Evolutionary conservation across 78 protist genomes (phyloP).

Genomic region (Neovahlkampfia damariscottae): DNA sequence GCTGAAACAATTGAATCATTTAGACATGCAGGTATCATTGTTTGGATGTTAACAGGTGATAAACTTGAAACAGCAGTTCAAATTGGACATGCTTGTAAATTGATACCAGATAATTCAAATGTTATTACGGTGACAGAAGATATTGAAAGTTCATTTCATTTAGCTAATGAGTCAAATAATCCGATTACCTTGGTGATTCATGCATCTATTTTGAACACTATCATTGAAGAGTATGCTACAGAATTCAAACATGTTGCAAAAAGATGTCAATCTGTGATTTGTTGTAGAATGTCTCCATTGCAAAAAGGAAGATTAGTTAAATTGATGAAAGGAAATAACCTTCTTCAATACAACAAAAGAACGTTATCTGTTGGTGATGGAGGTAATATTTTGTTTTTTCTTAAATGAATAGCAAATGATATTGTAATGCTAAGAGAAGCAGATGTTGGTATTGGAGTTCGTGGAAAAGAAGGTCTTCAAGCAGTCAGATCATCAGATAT

Average conservation of each 20-base stretch:
- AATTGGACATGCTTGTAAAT: slow-evolving; percentile 23
- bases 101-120: not conserved
- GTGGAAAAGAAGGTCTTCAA: slow-evolving; percentile 79
- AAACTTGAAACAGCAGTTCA: slow-evolving; percentile 63
- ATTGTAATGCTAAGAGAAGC: slow-evolving; percentile 40
- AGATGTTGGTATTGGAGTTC: slow-evolving; percentile 85
- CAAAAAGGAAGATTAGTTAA: slow-evolving; percentile 48
- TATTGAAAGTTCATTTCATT: slow-evolving; percentile 10
- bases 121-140: not conserved
- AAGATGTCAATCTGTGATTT: slow-evolving; percentile 37
- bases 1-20: slow-evolving; percentile 32
- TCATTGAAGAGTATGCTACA: not conserved
- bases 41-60: slow-evolving; percentile 79
- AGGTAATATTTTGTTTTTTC: too few relatives aligned
- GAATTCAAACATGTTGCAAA: slow-evolving; percentile 35
- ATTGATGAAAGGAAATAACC: slow-evolving; percentile 15
- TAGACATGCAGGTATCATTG: slow-evolving; percentile 31
- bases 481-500: slow-evolving; percentile 73
- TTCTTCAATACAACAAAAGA: not conserved
- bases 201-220: not conserved
- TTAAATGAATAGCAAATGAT: too few relatives aligned
- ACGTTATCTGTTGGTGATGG: slow-evolving; percentile 93
- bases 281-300: slow-evolving; percentile 27
- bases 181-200: too few relatives aligned
- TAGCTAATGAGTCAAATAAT: not conserved